Conservation (phyloP, 2,329 filamentous ascomycete species). For the Nannizziopsis barbatae region DNA sequence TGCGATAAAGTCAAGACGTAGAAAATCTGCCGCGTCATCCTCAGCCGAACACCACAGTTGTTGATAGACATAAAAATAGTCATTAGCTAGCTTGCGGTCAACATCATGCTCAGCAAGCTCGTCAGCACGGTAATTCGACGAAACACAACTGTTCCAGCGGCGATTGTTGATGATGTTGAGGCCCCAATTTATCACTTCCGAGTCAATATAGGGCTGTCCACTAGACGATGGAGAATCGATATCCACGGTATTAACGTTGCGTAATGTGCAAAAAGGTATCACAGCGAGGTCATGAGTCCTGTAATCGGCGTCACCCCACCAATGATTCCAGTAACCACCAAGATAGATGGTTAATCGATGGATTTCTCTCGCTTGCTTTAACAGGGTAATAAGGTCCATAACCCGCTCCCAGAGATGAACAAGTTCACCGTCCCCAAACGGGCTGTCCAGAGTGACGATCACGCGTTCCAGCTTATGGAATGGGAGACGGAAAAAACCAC, state of each 20-base stretch:
- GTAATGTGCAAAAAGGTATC: neutral
- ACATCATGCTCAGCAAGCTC: neutral
- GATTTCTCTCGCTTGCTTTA: neutral
- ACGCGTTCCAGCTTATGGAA: slow-evolving; percentile 6
- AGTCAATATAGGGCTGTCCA: neutral
- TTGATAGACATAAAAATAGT: neutral
- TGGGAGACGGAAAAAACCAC: slow-evolving; percentile 6
- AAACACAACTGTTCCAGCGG: too few relatives aligned
- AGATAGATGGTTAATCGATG: slow-evolving; percentile 1
- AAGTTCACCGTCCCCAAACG: neutral
- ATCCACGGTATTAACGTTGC: neutral
- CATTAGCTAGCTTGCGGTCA: neutral
- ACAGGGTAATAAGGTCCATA: neutral
- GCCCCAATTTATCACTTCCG: neutral
- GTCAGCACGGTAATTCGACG: too few relatives aligned
- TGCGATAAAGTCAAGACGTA: neutral
- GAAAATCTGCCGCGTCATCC: neutral
- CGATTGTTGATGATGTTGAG: neutral
- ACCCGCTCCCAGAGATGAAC: slow-evolving; percentile 3
- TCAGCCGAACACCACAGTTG: neutral
- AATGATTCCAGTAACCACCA: neutral
- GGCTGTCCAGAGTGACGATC: slow-evolving; percentile 7
- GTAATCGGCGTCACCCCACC: neutral
- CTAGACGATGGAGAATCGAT: neutral
- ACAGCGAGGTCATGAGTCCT: neutral